Evolutionary conservation across 2,329 filamentous ascomycete genomes (phyloP).

Genomic region (Pseudocercospora ulei): DNA sequence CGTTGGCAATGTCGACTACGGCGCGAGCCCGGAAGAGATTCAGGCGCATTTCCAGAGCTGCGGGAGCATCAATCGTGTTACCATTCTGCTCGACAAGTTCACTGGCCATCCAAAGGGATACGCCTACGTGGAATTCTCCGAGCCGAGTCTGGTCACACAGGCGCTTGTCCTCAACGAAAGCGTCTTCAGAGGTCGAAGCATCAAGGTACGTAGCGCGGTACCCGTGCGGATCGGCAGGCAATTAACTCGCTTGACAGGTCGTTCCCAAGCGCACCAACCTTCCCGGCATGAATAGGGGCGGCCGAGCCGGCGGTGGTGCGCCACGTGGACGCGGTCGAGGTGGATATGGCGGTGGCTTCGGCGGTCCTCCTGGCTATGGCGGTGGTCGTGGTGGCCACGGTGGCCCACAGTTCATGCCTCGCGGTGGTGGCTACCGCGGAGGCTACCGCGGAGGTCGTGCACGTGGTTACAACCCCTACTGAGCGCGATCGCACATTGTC

Average conservation of each 20-base stretch:
- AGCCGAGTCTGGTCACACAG: constrained; percentile 83
- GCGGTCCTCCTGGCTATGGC: constrained; percentile 23
- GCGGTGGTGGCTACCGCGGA: constrained; percentile 35
- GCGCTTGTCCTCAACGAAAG: constrained; percentile 94
- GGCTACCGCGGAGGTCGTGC: constrained; percentile 40
- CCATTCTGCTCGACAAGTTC: constrained; percentile 95
- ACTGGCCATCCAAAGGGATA: constrained; percentile 99
- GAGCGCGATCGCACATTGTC: constrained; percentile 27
- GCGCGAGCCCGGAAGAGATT: constrained; percentile 91
- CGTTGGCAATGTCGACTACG: constrained; percentile 97
- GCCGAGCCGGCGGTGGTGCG: constrained; percentile 48
- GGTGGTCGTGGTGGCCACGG: constrained; percentile 33
- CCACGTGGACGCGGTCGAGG: constrained; percentile 43
- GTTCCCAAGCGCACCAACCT: constrained; percentile 93
- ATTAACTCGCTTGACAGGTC: constrained; percentile 46
- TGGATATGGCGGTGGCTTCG: constrained; percentile 37
- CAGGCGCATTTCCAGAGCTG: constrained; percentile 97
- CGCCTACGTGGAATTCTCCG: constrained; percentile 96
- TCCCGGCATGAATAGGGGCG: constrained; percentile 83
- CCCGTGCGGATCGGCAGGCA: constrained; percentile 2
- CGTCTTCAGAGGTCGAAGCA: constrained; percentile 82
- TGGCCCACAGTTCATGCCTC: constrained; percentile 24
- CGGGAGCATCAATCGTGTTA: constrained; percentile 94
- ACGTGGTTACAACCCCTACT: constrained; percentile 36
- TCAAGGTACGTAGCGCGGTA: constrained; percentile 60